These are phyloP conservation scores for Endothia cerciana DNA, from an alignment of 2,329 filamentous ascomycete genomes.

Conservation along the genomic window DNA sequence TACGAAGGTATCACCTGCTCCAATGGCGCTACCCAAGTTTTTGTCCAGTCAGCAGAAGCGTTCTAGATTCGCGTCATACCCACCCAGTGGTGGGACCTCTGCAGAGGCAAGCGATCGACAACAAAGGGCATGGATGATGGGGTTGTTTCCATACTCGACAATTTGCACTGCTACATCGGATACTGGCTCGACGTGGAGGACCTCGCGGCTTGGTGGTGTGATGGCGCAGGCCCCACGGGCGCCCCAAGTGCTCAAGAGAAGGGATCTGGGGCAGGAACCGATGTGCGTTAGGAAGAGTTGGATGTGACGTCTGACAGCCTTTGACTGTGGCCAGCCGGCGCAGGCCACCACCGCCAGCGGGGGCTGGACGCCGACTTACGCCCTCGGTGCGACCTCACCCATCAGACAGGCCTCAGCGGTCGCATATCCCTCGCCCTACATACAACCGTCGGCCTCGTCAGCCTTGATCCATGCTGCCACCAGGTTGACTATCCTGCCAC, in stretches of 20 bases:
- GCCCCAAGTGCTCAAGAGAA: conserved; percentile 51
- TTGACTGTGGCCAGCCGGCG: not conserved
- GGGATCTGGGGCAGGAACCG: conserved; percentile 37
- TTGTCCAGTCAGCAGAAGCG: conserved; percentile 15
- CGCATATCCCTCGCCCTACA: conserved; percentile 39
- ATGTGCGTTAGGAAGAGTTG: conserved; percentile 13
- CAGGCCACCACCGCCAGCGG: not conserved
- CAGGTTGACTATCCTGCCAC: not conserved
- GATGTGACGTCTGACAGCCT: conserved; percentile 3
- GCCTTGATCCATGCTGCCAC: not conserved
- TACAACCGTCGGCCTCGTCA: conserved; percentile 14
- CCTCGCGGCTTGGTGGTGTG: conserved; percentile 39
- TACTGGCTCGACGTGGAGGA: conserved; percentile 30
- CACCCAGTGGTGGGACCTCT: conserved; percentile 10
- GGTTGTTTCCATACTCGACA: conserved; percentile 57
- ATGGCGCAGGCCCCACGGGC: conserved; percentile 51
- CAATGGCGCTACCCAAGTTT: conserved; percentile 59
- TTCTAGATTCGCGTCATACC: conserved; percentile 13
- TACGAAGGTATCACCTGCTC: conserved; percentile 77
- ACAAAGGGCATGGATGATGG: not conserved
- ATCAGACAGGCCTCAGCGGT: conserved; percentile 54
- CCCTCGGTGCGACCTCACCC: conserved; percentile 46
- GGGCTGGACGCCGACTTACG: conserved; percentile 44
- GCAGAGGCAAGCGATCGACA: conserved; percentile 6
- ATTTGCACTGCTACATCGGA: conserved; percentile 47